Conservation (phyloP, 306 rosid genomes). For the Sophora flavescens region DNA sequence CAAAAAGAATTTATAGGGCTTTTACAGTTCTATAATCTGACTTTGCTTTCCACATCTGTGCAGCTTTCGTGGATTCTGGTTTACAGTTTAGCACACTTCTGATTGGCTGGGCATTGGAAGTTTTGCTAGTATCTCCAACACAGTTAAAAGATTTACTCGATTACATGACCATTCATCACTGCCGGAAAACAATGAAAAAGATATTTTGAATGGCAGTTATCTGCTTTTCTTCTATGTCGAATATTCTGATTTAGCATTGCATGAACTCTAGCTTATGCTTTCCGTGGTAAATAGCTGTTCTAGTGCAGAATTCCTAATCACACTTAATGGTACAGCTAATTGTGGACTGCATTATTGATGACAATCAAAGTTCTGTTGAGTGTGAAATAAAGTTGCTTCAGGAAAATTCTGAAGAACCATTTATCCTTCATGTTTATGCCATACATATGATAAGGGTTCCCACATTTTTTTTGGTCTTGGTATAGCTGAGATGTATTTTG, state of each 20-base stretch:
- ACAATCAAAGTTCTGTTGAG: conserved; percentile 51
- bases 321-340: conserved; percentile 47
- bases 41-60: conserved; percentile 38
- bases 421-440: conserved; percentile 2
- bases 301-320: conserved; percentile 43
- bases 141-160: conserved; percentile 40
- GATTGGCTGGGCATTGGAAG: conserved; percentile 53
- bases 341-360: conserved; percentile 44
- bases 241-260: conserved; percentile 52
- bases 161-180: conserved; percentile 33
- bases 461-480: not conserved
- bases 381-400: conserved; percentile 51
- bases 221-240: conserved; percentile 51
- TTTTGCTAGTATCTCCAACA: conserved; percentile 46
- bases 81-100: conserved; percentile 97
- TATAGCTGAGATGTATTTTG: not conserved
- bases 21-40: conserved; percentile 11
- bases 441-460: not conserved
- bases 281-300: conserved; percentile 53
- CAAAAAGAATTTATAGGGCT: not conserved
- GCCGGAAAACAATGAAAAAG: conserved; percentile 42
- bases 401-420: conserved; percentile 42
- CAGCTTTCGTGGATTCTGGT: conserved; percentile 95
- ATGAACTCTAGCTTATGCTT: conserved; percentile 54
- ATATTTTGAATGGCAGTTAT: conserved; percentile 42